Base-by-base conservation (phyloP, 495 filamentous ascomycete genomes). In the Aspergillus baeticus region DNA sequence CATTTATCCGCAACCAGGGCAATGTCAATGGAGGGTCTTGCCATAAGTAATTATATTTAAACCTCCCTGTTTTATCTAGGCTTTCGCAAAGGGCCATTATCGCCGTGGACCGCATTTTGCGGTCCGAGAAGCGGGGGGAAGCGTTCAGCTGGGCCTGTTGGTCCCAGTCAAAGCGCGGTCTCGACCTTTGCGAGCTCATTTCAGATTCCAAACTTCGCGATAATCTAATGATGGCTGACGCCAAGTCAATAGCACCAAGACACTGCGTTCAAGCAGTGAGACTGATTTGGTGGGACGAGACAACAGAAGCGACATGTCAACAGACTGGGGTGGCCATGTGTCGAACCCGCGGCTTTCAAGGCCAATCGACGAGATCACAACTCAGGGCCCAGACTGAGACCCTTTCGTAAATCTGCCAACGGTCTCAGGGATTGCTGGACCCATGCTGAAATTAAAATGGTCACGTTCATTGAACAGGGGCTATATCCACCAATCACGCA, bases 11-110 rank as follows among this genome's bases (percentile, higher is more conserved):
- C 36, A 41, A 29, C 39, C 48, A 41, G 11, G 3, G 5, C 2
- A 23, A 23, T 10, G 2, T 29, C 26, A 29, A 29, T 29, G 36
- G 48, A 39, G 36, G 35, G 21, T 33, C 33, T 18, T 15, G 34
- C 22, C 44, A 49, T 44, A 7, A 31, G n/a, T n/a, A n/a, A n/a
- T n/a, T 54, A 44, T 54, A 50, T 50, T 54, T 36, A 22, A 54
- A 17, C 8, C 6, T n/a, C 17, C n/a, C 6, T n/a, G 15, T 41
- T 15, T 8, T n/a, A 6, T 18, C 6, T n/a, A 7, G n/a, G n/a
- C n/a, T 23, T 18, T 23, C 22, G 41, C 6, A 4, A 22, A 22
- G 41, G 20, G 13, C 18, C 22, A 20, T 13, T 20, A 18, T 11
- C 13, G 13, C 8, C 31, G 20, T 37, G 6, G 34, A 17, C 13